Evolutionary conservation across 2,329 filamentous ascomycete genomes (phyloP), one percentile per base, ranked within the genome.

Genomic region (Arthrobotrys musiformis): DNA sequence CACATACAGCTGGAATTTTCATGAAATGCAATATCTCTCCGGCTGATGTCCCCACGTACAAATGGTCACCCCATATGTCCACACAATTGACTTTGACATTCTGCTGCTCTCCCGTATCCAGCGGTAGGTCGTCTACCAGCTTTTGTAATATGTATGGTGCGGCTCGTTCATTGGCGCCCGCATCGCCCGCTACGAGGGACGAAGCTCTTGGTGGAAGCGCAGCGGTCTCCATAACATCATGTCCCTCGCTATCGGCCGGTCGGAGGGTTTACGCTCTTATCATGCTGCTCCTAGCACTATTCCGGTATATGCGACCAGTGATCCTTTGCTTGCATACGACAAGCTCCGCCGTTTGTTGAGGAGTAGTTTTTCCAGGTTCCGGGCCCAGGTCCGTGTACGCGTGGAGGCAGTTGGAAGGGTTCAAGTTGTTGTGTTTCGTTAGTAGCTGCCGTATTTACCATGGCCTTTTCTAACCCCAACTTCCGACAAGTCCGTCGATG

Each of bases 11-110:
- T 6, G 80, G 92, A 61, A 95, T 92, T 75, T 92, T 90, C 82
- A 95, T 91, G 82, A 94, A 94, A 84, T 96, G 93, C 78, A 92
- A 87, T 67, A 92, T 86, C 83, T 92, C 90, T n/a, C 90, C 89
- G 64, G 89, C 89, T 15, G 89, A 90, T 11, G 90, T 92, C 80
- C 90, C 90, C 74, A 92, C 86, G 80, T 92, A 92, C 50, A 92
- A 85, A 82, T 92, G 91, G 78, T 87, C 85, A 74, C 90, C 73
- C 66, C 66, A 77, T 33, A 77, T 77, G 42, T 81, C 80, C 42
- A 81, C 72, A 48, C 79, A 79, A 33, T 80, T 81, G 54, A 81
- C 80, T 44, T 78, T 79, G 33, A 79, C 79, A 76, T 79, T 78
- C 35, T 77, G 54, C 26, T 70, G 68, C 50, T 81, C 80, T 30